Conservation (phyloP, 129 eudicot genomes). For the Artemisia annua region DNA sequence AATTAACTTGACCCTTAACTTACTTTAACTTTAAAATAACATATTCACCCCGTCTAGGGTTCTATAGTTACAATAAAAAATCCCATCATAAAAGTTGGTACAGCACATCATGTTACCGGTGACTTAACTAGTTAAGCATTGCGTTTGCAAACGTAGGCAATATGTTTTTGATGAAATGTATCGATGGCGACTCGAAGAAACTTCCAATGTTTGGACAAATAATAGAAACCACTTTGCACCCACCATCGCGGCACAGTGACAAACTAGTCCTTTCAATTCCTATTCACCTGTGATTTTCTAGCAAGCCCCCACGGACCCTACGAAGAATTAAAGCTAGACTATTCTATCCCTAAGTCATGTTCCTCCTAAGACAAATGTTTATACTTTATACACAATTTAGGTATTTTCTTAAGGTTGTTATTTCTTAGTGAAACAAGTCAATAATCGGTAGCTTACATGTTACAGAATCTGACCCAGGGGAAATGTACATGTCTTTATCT, state of each 20-base stretch:
- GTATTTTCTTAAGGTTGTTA: conserved; percentile 20
- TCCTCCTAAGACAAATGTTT: conserved; percentile 5
- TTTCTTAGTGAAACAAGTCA: conserved; percentile 11
- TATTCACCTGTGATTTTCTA: conserved; percentile 33
- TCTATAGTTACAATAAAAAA: too few species aligned
- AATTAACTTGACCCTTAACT: too few species aligned
- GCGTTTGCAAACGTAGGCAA: not conserved
- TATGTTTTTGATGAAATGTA: conserved; percentile 2
- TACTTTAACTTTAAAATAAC: too few species aligned
- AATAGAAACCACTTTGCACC: conserved; percentile 22
- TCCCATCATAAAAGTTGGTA: too few species aligned
- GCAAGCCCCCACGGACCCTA: not conserved
- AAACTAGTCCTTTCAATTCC: conserved; percentile 25
- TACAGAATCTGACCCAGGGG: conserved; percentile 6
- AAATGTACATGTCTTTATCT: conserved; percentile 12
- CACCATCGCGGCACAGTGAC: conserved; percentile 51
- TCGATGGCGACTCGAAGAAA: conserved; percentile 14
- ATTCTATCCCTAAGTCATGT: conserved; percentile 10
- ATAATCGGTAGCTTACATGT: conserved; percentile 13
- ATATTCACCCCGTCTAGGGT: too few species aligned
- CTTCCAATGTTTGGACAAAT: conserved; percentile 25
- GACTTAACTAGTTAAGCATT: too few species aligned
- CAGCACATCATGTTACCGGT: too few species aligned
- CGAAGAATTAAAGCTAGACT: conserved; percentile 30
- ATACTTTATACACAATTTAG: conserved; percentile 17